Conservation (phyloP, 345 rosid species). For the Arabidopsis suecica region DNA sequence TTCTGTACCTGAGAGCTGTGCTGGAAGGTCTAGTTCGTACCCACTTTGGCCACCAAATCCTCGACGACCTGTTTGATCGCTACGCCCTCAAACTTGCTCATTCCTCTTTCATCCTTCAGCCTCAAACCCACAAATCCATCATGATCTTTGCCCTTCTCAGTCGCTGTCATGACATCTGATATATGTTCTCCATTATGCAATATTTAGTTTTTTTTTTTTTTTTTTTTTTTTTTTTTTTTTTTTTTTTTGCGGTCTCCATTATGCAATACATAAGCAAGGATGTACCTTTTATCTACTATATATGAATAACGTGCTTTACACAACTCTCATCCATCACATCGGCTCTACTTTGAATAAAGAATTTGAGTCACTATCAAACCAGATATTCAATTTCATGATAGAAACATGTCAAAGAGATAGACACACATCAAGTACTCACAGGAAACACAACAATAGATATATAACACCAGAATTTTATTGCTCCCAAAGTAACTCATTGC, state of each 20-base stretch:
- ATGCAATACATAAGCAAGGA: not conserved
- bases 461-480: slow-evolving; percentile 33
- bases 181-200: slow-evolving; percentile 6
- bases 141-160: slow-evolving; percentile 39
- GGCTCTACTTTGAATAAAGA: slow-evolving; percentile 30
- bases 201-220: too few species aligned
- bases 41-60: slow-evolving; percentile 46
- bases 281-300: slow-evolving; percentile 5
- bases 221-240: too few species aligned
- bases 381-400: slow-evolving; percentile 28
- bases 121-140: slow-evolving; percentile 38
- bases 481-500: slow-evolving; percentile 49
- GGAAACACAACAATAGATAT: slow-evolving; percentile 25
- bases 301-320: slow-evolving; percentile 29
- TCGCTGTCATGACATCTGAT: slow-evolving; percentile 15
- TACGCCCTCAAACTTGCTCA: slow-evolving; percentile 34
- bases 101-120: slow-evolving; percentile 39
- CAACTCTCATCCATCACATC: slow-evolving; percentile 11
- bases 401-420: slow-evolving; percentile 24
- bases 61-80: slow-evolving; percentile 40
- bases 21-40: slow-evolving; percentile 34
- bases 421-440: slow-evolving; percentile 32
- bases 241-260: not conserved
- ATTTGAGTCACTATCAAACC: slow-evolving; percentile 14
- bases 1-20: slow-evolving; percentile 39